Evolutionary conservation across 129 eudicot genomes (phyloP).

Genomic region (Centaurea solstitialis): DNA sequence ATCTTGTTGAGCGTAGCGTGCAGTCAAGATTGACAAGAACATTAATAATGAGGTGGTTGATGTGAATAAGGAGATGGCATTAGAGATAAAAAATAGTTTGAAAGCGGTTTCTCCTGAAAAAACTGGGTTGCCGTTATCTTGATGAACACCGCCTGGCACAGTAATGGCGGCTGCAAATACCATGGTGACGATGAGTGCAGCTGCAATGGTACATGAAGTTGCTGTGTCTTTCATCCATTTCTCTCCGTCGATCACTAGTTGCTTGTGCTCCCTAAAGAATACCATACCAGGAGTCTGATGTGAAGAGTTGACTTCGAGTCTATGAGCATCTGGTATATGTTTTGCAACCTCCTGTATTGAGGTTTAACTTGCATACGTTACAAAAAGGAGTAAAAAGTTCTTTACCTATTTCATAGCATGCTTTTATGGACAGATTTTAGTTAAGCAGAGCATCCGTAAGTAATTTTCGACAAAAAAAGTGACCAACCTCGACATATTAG

Average conservation of each 20-base stretch:
- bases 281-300: slow-evolving; percentile 18
- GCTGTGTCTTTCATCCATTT: slow-evolving; percentile 37
- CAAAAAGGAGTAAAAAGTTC: too few relatives aligned
- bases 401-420: too few relatives aligned
- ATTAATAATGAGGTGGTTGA: not conserved
- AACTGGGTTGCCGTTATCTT: not conserved
- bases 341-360: too few relatives aligned
- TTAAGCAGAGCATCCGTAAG: too few relatives aligned
- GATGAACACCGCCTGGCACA: slow-evolving; percentile 33
- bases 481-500: too few relatives aligned
- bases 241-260: slow-evolving; percentile 26
- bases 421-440: too few relatives aligned
- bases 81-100: too few relatives aligned
- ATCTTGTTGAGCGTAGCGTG: slow-evolving; percentile 17
- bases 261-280: slow-evolving; percentile 11
- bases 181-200: slow-evolving; percentile 24
- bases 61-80: slow-evolving; percentile 9
- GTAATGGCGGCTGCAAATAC: slow-evolving; percentile 33
- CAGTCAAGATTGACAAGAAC: slow-evolving; percentile 11
- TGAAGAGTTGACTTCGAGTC: not conserved
- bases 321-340: too few relatives aligned
- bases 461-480: too few relatives aligned
- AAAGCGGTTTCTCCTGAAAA: too few relatives aligned
- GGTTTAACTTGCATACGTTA: too few relatives aligned
- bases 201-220: slow-evolving; percentile 25